Evolutionary conservation across 108 stramenopile genomes (phyloP).

Genomic region (Ochromonas danica): DNA sequence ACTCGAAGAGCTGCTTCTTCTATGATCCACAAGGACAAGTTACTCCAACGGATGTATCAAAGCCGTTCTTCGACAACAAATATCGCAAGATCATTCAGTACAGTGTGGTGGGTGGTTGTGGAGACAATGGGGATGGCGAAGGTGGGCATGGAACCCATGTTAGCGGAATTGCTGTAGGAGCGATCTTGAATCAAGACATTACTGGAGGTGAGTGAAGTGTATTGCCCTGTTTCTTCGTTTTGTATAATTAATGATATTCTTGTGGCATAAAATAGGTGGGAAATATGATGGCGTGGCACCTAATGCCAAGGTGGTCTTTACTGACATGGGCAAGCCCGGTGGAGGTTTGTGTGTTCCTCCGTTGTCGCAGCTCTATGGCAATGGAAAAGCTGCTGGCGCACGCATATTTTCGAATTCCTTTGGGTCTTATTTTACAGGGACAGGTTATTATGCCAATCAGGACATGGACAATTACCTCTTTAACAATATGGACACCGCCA

Average conservation of each 20-base stretch:
- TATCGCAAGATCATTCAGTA: background rate
- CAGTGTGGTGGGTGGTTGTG: background rate
- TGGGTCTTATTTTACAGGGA: background rate
- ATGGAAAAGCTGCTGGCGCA: background rate
- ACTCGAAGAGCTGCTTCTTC: slow-evolving; percentile 3
- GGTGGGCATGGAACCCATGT: slow-evolving; percentile 26
- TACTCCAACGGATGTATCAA: background rate
- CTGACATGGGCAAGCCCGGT: background rate
- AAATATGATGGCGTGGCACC: slow-evolving; percentile 26
- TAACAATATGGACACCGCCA: background rate
- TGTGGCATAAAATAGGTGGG: background rate
- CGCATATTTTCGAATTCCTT: background rate
- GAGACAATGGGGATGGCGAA: background rate
- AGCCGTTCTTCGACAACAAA: background rate
- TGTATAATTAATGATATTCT: background rate
- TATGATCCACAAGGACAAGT: background rate
- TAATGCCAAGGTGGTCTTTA: background rate
- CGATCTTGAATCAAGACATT: background rate
- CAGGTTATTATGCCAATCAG: background rate
- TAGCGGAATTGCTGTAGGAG: background rate
- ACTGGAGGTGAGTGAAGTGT: background rate
- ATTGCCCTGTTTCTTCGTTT: background rate
- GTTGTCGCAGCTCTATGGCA: background rate
- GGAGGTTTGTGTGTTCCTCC: background rate
- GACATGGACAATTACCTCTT: slow-evolving; percentile 1